Evolutionary conservation across 1,139 yeast species (phyloP), one percentile per base, ranked within the genome.

Genomic region (Geotrichum histeridarum): DNA sequence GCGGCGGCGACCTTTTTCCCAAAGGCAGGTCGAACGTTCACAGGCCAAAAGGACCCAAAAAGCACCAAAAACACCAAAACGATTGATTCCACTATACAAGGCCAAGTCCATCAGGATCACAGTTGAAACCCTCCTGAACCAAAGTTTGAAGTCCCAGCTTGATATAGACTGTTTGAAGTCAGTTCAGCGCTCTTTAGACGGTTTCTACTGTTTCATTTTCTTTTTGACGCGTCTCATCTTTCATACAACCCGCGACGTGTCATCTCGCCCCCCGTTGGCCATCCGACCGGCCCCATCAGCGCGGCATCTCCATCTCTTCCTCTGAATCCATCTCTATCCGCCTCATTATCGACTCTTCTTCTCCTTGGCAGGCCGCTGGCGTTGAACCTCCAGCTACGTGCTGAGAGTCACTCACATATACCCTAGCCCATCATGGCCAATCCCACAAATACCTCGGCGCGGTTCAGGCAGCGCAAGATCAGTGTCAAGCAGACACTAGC

Each of bases 391-490:
- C 44, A 42, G 44, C 44, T 42, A 22, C 44, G 44, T 42, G 44
- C 44, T 42, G 44, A 22, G 33, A 32, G 44, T n/a, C 33, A 12
- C 12, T 9, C 32, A 48, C 51, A 46, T 22, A 46, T 48, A 48
- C 41, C 51, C 51, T 33, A 27, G 15, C 15, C 17, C 30, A 35
- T 14, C 14, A 42, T 42, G 44, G 44, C 44, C 22, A 42, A 17
- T 15, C 22, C 44, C 36, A 42, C 44, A 54, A 30, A 35, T 55
- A 31, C 48, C 49, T 59, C 71, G 43, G 88, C 93, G 50, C 75
- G 95, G 60, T 88, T 89, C 71, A 82, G 97, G 60, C 96, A 90
- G 74, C 79, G 97, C 59, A 90, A 90, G 72, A 89, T 90, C 63
- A 84, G 94, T 54, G 94, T 89, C 55, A 90, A 89, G 68, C 96